phyloP scores from a whole-genome alignment of 805 yeast genomes.

The Candida michaelii region DNA sequence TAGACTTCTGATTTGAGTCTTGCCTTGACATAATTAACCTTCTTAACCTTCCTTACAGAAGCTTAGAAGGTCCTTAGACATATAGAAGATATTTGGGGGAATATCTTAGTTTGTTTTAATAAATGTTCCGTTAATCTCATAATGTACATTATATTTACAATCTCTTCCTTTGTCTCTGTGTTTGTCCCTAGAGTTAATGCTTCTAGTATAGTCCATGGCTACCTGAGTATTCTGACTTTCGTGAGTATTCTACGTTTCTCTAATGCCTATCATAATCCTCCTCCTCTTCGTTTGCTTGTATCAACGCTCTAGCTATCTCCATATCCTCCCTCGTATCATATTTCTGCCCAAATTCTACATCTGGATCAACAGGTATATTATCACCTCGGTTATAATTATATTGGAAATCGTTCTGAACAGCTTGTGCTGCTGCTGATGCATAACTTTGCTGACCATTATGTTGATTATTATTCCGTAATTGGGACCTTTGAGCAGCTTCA shows the following conservation, averaged over 20 bases:
- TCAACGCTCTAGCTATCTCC: conserved; percentile 65
- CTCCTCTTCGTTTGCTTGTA: conserved; percentile 50
- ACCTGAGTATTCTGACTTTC: no score
- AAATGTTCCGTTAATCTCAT: conserved; percentile 6
- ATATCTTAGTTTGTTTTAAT: conserved; percentile 12
- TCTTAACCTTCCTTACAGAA: no score
- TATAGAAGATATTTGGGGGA: conserved; percentile 22
- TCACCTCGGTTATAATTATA: conserved; percentile 18
- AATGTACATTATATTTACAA: conserved; percentile 1
- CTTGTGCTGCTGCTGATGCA: conserved; percentile 11
- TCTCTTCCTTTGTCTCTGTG: no score
- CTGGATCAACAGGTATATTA: conserved; percentile 57
- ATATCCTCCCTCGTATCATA: conserved; percentile 47
- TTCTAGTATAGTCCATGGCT: no score
- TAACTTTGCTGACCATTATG: conserved; percentile 9
- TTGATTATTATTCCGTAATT: conserved; percentile 16
- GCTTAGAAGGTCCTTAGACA: no score
- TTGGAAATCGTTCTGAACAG: conserved; percentile 9
- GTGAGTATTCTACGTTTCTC: neutral
- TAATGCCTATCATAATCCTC: conserved; percentile 2
- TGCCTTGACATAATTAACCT: neutral
- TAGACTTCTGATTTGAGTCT: conserved; percentile 55
- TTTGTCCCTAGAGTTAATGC: no score
- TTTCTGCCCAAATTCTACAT: conserved; percentile 44
- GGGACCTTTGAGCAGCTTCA: conserved; percentile 52